Base-by-base conservation (phyloP, 2,329 filamentous ascomycete genomes). In the Fusarium sp. region DNA sequence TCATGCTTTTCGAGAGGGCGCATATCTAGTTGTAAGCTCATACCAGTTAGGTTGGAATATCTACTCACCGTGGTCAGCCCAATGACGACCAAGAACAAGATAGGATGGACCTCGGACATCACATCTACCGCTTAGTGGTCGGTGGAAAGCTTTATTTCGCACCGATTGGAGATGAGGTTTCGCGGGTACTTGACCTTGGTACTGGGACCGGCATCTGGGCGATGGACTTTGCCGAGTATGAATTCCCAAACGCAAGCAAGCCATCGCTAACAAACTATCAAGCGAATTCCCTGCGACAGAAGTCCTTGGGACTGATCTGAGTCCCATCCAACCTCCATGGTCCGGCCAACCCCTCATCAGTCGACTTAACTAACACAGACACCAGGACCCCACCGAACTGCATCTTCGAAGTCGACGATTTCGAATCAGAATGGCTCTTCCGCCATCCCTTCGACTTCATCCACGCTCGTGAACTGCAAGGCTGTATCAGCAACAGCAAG, bases 191-290 rank as follows among this genome's bases (percentile, higher is more conserved):
- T 13, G 63, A 66, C 18, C 48, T 66, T 3, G 63, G 63, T 8
- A 66, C 63, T 0, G 63, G 63, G 6, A 66, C 63, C 5, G 61
- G 63, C 3, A 66, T 66, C 8, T 66, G 61, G 61, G 61, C 63
- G 1, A 61, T 66, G 38, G 63, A 66, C 5, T 66, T 66, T 46
- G 63, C 61, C 18, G 63, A 66, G 63, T 66, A 66, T 7, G 18
- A 6, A 24, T 4, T 8, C 4, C 6, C 3, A 5, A 2, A 0
- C 28, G 0, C 7, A 5, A 2, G 15, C 7, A 5, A 2, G 12
- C 9, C 2, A 2, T 18, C 3, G 9, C 39, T 61, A 6, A 58
- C 13, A 5, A 1, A 4, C 5, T 0, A 2, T 6, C 3, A 31
- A 68, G 65, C 20, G 65, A 67, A 10, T 44, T 42, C 3, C 63